Base-by-base conservation (phyloP, 768 basidiomycete genomes). In the Antrodiella citrinella region DNA sequence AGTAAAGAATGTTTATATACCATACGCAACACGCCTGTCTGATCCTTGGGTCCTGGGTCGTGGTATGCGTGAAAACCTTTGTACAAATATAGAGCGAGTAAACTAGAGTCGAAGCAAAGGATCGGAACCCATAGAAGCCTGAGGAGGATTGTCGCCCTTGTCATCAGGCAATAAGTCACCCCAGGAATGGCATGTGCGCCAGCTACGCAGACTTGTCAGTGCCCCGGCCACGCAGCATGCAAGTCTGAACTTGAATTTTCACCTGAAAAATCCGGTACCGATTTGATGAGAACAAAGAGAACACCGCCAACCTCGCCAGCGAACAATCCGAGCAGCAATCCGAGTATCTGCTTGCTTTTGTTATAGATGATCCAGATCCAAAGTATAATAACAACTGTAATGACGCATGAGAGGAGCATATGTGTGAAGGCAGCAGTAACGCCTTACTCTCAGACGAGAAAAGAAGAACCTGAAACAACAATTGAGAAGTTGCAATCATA, bases 341-440 rank as follows among this genome's bases (percentile, higher is more conserved):
- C 44, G 2, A 61, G 54, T 18, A 66, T 51, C n/a, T 25, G 43
- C 2, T 47, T 48, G 21, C 54, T 61, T 38, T 56, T 57, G 52
- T 60, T 59, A 51, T 62, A 65, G 4, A 65, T 55, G 22, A 66
- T 58, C 45, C 57, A 63, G 4, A 66, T 63, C 65, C 65, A 66
- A 3, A 65, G 53, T 4, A 65, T 47, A 18, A 66, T 51, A 4
- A 65, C 62, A n/a, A 61, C 65, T 66, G 48, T 26, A 35, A 7
- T 15, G 15, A 35, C 7, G 30, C 30, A 21, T 21, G 4, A 24
- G 21, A 1, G 11, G 4, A 20, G 5, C 22, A 46, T 23, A 18
- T 12, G n/a, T 35, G 7, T 35, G 15, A 15, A 15, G 26, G 2
- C 22, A 35, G 9, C 21, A 18, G 9, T 19, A 18, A 7, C 9